Evolutionary conservation across 768 basidiomycete species (phyloP), one percentile per base, ranked within the genome.

Genomic region (Lentinula lateritia): DNA sequence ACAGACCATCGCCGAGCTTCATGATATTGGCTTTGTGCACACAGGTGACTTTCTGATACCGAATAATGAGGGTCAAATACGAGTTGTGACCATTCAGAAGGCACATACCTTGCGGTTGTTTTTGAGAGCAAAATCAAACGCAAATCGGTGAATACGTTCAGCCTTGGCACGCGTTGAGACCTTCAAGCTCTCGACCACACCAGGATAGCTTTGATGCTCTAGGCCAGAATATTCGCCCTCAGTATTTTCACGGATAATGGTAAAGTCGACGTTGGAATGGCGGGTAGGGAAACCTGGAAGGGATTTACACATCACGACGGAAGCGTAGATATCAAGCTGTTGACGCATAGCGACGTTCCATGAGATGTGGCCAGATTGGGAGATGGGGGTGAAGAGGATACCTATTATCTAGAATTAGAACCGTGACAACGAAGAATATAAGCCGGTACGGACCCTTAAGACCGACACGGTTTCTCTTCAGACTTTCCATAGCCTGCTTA

Each of bases 341-440:
- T 98, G 96, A 66, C 97, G 91, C 95, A 99, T 98, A 65, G 97
- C 97, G 62, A 99, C 97, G 73, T 99, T 99, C 97, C 97, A 99
- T 62, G 97, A 98, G 66, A 96, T 94, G 76, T 99, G 97, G 2
- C 94, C 95, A 18, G 88, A 87, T 75, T 92, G 90, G 58, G 96
- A 98, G 68, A 96, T 93, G 66, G 95, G 96, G 48, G 97, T 99
- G 81, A 95, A 98, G 66, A 99, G 90, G 69, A 98, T 99, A 68
- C 97, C 96, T 98, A 50, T 39, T 13, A 32, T 34, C 32, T 32
- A 63, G 60, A 50, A 56, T 61, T 61, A 50, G 65, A 59, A 58
- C 56, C 50, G 45, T 35, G 59, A 58, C 43, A 52, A 16, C 54
- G 46, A 53, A 43, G 36, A 53, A 63, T 36, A 38, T 35, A 38